Evolutionary conservation across 768 basidiomycete species (phyloP), one percentile per base, ranked within the genome.

Genomic region (Tricholoma bakamatsutake): DNA sequence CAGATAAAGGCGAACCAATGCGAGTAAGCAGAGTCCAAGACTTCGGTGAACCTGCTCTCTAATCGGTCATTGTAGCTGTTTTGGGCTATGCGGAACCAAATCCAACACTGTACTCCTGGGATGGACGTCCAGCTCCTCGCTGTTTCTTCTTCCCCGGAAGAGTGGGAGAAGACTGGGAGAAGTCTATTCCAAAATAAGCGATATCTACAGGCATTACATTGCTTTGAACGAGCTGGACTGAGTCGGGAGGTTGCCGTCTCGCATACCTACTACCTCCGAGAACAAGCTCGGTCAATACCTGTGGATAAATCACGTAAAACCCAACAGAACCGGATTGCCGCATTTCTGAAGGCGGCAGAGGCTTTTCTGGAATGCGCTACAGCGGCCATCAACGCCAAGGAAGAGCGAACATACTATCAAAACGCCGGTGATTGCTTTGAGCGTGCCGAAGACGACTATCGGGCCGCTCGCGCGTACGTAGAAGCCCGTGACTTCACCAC

Each of bases 1-100:
- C 85, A 0, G 67, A 72, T 1, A 81, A 76, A 55, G 72, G 77
- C 15, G 77, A 81, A 40, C 76, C 84, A 2, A 82, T 87, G 80
- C 71, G 75, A 60, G 85, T 85, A 49, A 49, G 76, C 4, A 50
- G 18, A 7, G 15, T 46, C 37, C 18, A 27, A 13, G 5, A 17
- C 21, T 8, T 10, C 3, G 47, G 18, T 30, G 45, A 30, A 28
- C 27, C 42, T 34, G 45, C n/a, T 30, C 30, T 15, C 30, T 21
- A 55, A 17, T 40, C 52, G 21, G 40, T 30, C 27, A 48, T 50
- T 51, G 13, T 53, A 87, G 85, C 61, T 69, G 5, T 69, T 83
- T 30, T 87, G 84, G 85, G 72, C 70, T 1, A 67, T 68, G 0
- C 71, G 69, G 21, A 61, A 69, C 52, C 76, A 77, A 28, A 66